phyloP scores from a whole-genome alignment of 208 protist genomes.

The Leishmania guyanensis region DNA sequence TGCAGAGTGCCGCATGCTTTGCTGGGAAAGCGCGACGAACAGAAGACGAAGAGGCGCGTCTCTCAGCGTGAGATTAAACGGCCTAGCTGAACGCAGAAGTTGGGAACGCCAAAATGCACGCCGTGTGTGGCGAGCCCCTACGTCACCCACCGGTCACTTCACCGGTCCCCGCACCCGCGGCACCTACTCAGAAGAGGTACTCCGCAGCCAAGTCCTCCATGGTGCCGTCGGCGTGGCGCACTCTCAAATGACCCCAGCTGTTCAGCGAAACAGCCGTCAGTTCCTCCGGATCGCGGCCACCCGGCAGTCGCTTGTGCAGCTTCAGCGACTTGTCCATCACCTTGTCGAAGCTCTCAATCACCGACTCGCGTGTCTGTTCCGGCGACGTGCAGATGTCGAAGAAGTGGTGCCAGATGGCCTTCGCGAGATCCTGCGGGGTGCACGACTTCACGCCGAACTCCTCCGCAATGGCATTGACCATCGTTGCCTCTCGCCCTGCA shows the following conservation, averaged over 20 bases:
- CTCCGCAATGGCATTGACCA: conserved; percentile 37
- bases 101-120: neutral
- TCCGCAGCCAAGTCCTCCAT: conserved; percentile 58
- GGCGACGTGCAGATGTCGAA: conserved; percentile 33
- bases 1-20: neutral
- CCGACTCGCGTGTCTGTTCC: conserved; percentile 14
- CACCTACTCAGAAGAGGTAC: conserved; percentile 55
- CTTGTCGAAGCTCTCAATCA: conserved; percentile 52
- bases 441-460: conserved; percentile 17
- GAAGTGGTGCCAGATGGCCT: conserved; percentile 44
- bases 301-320: conserved; percentile 44
- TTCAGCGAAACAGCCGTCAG: conserved; percentile 54
- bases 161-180: neutral
- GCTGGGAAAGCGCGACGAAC: neutral
- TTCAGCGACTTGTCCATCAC: conserved; percentile 49
- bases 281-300: conserved; percentile 42
- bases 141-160: neutral
- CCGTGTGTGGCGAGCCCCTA: neutral
- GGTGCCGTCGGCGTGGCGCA: conserved; percentile 40
- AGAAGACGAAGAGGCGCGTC: neutral
- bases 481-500: conserved; percentile 42
- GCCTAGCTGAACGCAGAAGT: neutral
- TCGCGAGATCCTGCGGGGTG: conserved; percentile 34
- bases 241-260: conserved; percentile 62
- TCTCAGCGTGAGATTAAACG: neutral